Evolutionary conservation across 1,139 yeast genomes (phyloP).

Genomic region (Debaryomyces sp.): DNA sequence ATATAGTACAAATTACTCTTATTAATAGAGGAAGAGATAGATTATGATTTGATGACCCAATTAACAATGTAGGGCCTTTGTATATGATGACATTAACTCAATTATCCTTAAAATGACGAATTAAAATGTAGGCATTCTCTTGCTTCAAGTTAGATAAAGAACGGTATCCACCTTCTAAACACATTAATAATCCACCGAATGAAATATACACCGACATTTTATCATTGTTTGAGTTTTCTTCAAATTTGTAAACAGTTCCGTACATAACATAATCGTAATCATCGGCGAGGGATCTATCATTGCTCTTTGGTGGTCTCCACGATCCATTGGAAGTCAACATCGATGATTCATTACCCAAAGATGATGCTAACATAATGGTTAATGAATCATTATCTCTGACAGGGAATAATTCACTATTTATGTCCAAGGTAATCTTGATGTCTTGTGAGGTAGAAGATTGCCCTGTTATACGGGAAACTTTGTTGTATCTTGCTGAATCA

Average conservation of each 20-base stretch:
- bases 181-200: conserved; percentile 92
- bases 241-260: conserved; percentile 97
- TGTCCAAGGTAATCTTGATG: conserved; percentile 83
- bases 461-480: conserved; percentile 88
- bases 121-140: conserved; percentile 88
- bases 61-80: background rate
- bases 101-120: conserved; percentile 67
- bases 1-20: conserved; percentile 7
- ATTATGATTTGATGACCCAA: background rate
- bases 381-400: conserved; percentile 75
- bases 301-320: conserved; percentile 91
- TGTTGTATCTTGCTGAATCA: conserved; percentile 90
- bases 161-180: conserved; percentile 94
- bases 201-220: conserved; percentile 87
- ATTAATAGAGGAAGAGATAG: conserved; percentile 1
- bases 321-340: conserved; percentile 65
- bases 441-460: conserved; percentile 83
- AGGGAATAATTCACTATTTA: conserved; percentile 92
- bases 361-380: conserved; percentile 85
- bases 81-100: conserved; percentile 15
- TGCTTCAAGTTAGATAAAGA: conserved; percentile 87
- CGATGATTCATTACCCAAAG: conserved; percentile 63
- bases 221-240: conserved; percentile 77
- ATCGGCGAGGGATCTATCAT: conserved; percentile 86
- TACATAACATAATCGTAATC: conserved; percentile 98